phyloP scores from a whole-genome alignment of 2,329 filamentous ascomycete species.

The Hawksworthiomyces lignivorus region DNA sequence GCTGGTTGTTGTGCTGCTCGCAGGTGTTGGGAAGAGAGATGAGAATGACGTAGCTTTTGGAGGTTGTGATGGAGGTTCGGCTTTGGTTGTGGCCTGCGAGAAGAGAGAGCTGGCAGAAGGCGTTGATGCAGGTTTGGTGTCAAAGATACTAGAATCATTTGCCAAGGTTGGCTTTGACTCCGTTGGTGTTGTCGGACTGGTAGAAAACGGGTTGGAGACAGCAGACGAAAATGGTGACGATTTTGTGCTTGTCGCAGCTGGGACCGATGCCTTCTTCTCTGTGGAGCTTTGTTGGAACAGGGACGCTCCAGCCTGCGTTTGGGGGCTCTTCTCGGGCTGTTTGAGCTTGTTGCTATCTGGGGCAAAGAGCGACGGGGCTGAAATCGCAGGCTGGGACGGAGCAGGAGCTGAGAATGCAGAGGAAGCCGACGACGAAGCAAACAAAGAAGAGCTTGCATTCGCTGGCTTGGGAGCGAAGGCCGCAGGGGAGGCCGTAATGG shows the following conservation, averaged over 20 bases:
- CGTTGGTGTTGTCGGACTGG: not conserved
- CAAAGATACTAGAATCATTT: conserved; percentile 2
- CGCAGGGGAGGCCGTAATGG: no score
- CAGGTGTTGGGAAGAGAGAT: conserved; percentile 1
- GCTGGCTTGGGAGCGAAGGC: no score
- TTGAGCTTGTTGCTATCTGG: no score
- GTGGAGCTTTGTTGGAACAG: not conserved
- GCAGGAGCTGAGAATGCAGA: not conserved
- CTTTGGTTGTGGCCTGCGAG: not conserved
- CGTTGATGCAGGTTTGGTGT: not conserved
- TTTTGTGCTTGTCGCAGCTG: not conserved
- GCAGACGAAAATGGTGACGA: not conserved
- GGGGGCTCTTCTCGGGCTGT: no score
- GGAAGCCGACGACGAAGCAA: no score
- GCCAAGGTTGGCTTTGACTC: no score
- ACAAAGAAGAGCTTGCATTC: no score
- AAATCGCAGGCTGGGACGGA: no score
- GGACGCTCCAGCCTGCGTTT: not conserved
- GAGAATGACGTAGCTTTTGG: not conserved
- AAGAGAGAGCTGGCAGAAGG: conserved; percentile 1
- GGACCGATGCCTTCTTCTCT: no score
- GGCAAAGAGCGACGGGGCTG: no score
- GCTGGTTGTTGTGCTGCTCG: conserved; percentile 3
- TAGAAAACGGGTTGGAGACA: not conserved
- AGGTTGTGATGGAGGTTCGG: not conserved